phyloP scores from a whole-genome alignment of 495 filamentous ascomycete genomes.

The Cercophora newfieldiana region DNA sequence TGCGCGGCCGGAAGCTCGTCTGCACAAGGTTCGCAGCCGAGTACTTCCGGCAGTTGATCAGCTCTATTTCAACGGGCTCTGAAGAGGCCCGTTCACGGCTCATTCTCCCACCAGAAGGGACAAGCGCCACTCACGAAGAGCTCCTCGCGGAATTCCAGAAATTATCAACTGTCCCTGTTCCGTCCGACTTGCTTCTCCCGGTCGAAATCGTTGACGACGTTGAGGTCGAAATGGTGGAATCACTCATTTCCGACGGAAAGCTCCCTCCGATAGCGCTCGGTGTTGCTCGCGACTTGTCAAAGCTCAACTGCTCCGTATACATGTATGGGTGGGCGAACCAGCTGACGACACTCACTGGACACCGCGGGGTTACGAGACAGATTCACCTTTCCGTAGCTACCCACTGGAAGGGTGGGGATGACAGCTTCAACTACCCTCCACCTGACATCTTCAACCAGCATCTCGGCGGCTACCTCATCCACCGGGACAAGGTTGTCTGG shows the following conservation, averaged over 20 bases:
- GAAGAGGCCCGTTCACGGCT: conserved; percentile 38
- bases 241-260: conserved; percentile 12
- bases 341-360: conserved; percentile 33
- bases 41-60: conserved; percentile 43
- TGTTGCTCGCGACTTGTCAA: conserved; percentile 30
- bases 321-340: conserved; percentile 32
- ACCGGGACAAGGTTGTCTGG: conserved; percentile 36
- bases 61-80: conserved; percentile 38
- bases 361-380: conserved; percentile 36
- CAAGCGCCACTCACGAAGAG: neutral
- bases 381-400: conserved; percentile 28
- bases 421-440: conserved; percentile 20
- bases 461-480: conserved; percentile 34
- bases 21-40: conserved; percentile 38
- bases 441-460: conserved; percentile 36
- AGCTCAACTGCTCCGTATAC: conserved; percentile 35
- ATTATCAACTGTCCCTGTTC: conserved; percentile 31
- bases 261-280: conserved; percentile 32
- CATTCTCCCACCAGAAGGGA: conserved; percentile 27
- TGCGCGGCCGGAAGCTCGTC: conserved; percentile 37
- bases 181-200: conserved; percentile 29
- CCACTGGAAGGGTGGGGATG: conserved; percentile 23
- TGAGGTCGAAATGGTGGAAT: conserved; percentile 17
- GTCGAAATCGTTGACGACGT: conserved; percentile 33
- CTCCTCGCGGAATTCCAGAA: conserved; percentile 21